A percentile compares a stretch with the other conserved stretches of the same genome.
phyloP scores from a whole-genome alignment of 2,329 filamentous ascomycete species.

The Dissoconium aciculare region DNA sequence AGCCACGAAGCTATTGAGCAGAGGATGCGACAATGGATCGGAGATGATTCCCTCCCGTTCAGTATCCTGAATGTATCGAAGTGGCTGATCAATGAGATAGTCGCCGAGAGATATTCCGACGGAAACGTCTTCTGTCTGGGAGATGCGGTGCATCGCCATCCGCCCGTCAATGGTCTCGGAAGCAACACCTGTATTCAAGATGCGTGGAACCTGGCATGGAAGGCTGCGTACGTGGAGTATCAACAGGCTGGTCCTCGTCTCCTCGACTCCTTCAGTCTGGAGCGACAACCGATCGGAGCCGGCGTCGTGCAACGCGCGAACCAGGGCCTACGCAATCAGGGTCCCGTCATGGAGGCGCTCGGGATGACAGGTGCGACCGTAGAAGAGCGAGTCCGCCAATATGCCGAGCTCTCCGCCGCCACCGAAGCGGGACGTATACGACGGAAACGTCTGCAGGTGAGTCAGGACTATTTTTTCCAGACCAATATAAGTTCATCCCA shows the following conservation, averaged over 20 bases:
- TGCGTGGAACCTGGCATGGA: constrained; percentile 10
- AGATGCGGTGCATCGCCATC: constrained; percentile 43
- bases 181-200: constrained; percentile 19
- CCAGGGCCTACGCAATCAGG: constrained; percentile 40
- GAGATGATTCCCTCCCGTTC: constrained; percentile 37
- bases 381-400: constrained; percentile 17
- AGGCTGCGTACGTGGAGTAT: constrained; percentile 13
- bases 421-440: constrained; percentile 23
- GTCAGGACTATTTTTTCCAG: no score
- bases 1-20: constrained; percentile 34
- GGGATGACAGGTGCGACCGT: constrained; percentile 16
- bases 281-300: constrained; percentile 29
- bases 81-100: constrained; percentile 48
- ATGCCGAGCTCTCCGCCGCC: constrained; percentile 17
- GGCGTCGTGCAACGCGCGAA: constrained; percentile 41
- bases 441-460: constrained; percentile 23
- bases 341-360: constrained; percentile 19
- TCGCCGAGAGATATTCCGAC: constrained; percentile 40
- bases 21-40: constrained; percentile 38
- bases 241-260: constrained; percentile 13
- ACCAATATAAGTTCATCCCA: no score
- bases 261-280: constrained; percentile 19
- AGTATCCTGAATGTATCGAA: constrained; percentile 41
- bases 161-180: constrained; percentile 41
- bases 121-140: constrained; percentile 42